phyloP scores from a whole-genome alignment of 176 grass and related monocot species.

The Oryza nivara region DNA sequence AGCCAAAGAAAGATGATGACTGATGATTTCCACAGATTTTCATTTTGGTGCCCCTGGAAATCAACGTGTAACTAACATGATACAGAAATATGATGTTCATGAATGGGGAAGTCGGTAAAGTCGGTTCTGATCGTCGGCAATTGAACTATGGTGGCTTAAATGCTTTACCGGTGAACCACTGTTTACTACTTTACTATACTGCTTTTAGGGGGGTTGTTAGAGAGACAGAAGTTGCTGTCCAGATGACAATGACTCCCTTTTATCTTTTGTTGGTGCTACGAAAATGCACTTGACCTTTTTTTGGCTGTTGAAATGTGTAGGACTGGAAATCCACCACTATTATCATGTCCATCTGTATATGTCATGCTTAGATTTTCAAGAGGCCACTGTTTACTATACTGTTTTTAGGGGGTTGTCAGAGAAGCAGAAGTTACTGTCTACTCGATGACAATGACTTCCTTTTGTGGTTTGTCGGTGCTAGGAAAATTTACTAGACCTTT shows the following conservation, averaged over 20 bases:
- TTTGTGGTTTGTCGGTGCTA: neutral
- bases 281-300: neutral
- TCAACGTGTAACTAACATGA: conserved; percentile 20
- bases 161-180: neutral
- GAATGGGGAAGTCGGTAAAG: neutral
- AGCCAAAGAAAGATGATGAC: conserved; percentile 67
- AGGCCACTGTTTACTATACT: neutral
- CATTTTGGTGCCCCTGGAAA: conserved; percentile 5
- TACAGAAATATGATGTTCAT: neutral
- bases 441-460: neutral
- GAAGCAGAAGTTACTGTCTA: neutral
- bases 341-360: neutral
- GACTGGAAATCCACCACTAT: neutral
- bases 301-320: neutral
- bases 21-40: conserved; percentile 31
- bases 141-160: neutral
- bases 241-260: neutral
- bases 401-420: neutral
- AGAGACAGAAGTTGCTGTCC: neutral
- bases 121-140: conserved; percentile 14
- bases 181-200: neutral
- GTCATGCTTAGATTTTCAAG: too few species aligned
- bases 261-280: neutral
- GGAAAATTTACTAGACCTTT: neutral
- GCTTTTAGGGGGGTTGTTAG: neutral